Percentiles rank a stretch among this genome's conserved stretches.
These are phyloP conservation scores for Sporothrix inflata DNA, from an alignment of 2,329 filamentous ascomycete species.

Conservation along the genomic window DNA sequence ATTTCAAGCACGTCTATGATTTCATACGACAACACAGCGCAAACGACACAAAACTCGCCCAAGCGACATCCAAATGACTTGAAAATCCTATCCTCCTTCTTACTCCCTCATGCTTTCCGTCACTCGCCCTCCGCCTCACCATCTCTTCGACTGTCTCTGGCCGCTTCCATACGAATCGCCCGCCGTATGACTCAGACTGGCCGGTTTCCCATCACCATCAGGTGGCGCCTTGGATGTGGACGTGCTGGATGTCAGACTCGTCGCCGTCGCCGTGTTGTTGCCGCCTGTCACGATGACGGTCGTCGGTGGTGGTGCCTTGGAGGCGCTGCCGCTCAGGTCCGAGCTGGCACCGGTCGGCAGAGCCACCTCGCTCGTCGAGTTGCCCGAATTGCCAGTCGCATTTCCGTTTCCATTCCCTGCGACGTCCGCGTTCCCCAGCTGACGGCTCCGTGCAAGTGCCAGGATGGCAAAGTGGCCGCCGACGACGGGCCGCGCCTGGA, in stretches of 20 bases:
- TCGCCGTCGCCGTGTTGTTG: conserved; percentile 60
- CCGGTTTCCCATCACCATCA: neutral
- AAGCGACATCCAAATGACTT: neutral
- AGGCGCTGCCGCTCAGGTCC: neutral
- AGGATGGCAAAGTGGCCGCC: conserved; percentile 73
- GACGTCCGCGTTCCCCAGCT: neutral
- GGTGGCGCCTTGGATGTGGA: neutral
- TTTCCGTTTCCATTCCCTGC: neutral
- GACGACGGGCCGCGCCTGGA: conserved; percentile 72
- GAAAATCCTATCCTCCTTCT: neutral
- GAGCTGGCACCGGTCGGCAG: conserved; percentile 14
- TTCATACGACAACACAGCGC: neutral
- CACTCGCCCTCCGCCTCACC: neutral
- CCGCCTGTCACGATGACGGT: conserved; percentile 42
- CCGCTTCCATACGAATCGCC: neutral
- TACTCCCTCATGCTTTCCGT: neutral
- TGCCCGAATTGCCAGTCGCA: neutral
- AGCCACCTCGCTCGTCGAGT: conserved; percentile 2
- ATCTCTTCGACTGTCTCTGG: neutral
- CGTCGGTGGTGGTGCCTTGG: neutral
- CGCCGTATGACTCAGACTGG: conserved; percentile 18
- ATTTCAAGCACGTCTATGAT: neutral
- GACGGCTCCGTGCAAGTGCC: conserved; percentile 48
- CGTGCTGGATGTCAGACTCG: neutral
- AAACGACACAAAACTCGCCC: neutral